These are phyloP conservation scores for Lotmaria passim DNA, from an alignment of 208 protist genomes.

Conservation along the genomic window DNA sequence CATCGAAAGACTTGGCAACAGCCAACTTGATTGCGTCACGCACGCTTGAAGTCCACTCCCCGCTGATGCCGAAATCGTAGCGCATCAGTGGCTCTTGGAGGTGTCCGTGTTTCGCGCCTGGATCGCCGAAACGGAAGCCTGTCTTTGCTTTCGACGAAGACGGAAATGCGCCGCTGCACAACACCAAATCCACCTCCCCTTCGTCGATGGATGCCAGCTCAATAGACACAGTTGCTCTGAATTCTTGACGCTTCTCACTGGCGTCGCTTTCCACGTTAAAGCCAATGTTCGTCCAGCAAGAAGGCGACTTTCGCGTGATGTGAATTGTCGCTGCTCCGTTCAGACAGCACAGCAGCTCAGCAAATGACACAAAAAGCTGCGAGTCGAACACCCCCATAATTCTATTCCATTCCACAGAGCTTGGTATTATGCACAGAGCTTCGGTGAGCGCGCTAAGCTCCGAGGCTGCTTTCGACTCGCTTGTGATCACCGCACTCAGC, in stretches of 20 bases:
- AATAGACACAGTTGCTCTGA: conserved; percentile 12
- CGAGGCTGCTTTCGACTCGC: conserved; percentile 5
- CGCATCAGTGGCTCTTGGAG: background rate
- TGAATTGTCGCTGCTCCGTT: conserved; percentile 14
- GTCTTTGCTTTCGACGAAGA: background rate
- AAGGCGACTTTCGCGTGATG: background rate
- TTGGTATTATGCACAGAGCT: conserved; percentile 16
- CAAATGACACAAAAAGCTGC: conserved; percentile 16
- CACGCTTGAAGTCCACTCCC: conserved; percentile 24
- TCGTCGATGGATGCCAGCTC: conserved; percentile 17
- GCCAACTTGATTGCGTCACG: conserved; percentile 51
- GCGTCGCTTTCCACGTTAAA: background rate
- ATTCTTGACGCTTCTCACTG: background rate
- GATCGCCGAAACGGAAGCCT: no score
- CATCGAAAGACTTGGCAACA: conserved; percentile 31
- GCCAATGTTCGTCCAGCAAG: background rate
- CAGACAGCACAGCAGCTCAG: background rate
- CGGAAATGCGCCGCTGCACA: no score
- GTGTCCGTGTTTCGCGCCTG: no score
- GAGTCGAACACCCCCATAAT: conserved; percentile 19
- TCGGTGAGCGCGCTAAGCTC: conserved; percentile 18
- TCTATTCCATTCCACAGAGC: background rate
- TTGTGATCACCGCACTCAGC: conserved; percentile 10
- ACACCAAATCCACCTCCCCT: background rate
- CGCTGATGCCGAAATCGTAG: conserved; percentile 40